A percentile compares a stretch with the other conserved stretches of the same genome.
These are phyloP conservation scores for Gigaspora rosea DNA, from an alignment of 192 early-diverging fungal species.

Conservation along the genomic window DNA sequence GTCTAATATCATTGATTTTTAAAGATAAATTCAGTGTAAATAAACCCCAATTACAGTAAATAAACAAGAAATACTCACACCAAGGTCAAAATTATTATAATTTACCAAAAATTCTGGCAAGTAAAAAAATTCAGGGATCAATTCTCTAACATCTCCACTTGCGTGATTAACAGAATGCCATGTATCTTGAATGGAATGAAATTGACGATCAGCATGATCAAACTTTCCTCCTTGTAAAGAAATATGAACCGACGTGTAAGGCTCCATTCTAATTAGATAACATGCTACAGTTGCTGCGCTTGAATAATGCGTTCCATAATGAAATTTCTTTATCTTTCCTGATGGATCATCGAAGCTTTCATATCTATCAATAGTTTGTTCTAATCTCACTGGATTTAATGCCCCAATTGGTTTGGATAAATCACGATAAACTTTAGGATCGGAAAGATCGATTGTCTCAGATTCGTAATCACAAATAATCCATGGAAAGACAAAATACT, in stretches of 20 bases:
- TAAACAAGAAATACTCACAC: constrained; percentile 17
- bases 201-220: constrained; percentile 75
- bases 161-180: constrained; percentile 57
- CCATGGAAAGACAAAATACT: constrained; percentile 94
- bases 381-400: constrained; percentile 59
- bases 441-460: constrained; percentile 62
- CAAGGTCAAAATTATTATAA: constrained; percentile 59
- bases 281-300: constrained; percentile 80
- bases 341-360: constrained; percentile 42
- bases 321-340: constrained; percentile 60
- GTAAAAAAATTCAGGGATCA: constrained; percentile 92
- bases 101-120: constrained; percentile 82
- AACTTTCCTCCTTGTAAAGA: constrained; percentile 65
- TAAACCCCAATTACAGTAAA: neutral
- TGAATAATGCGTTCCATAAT: constrained; percentile 94
- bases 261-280: constrained; percentile 81
- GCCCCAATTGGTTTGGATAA: constrained; percentile 86
- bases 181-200: constrained; percentile 65
- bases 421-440: constrained; percentile 74
- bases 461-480: constrained; percentile 70
- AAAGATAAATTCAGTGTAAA: neutral
- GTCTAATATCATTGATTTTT: neutral
- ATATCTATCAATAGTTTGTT: constrained; percentile 56
- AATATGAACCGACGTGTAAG: constrained; percentile 61
- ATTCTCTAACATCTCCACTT: constrained; percentile 79